Evolutionary conservation across 257 asterid species (phyloP).

Genomic region (Anisodus acutangulus): DNA sequence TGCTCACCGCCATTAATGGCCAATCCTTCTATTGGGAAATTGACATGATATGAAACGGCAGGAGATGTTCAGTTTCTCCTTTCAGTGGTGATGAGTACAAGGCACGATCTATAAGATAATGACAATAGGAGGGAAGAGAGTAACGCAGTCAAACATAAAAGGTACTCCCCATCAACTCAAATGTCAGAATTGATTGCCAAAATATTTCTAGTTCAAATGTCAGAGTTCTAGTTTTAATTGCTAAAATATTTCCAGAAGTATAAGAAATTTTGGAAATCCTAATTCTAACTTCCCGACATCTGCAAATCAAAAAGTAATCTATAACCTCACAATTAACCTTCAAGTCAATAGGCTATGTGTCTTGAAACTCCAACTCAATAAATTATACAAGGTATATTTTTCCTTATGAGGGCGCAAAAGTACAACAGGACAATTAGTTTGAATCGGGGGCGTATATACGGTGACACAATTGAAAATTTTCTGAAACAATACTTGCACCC

Average conservation of each 20-base stretch:
- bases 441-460: neutral
- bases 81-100: neutral
- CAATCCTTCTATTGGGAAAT: neutral
- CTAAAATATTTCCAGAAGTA: constrained; percentile 14
- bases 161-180: neutral
- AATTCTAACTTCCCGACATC: neutral
- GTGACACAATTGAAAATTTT: neutral
- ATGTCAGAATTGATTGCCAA: no score
- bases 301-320: neutral
- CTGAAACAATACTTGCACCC: neutral
- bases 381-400: neutral
- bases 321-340: constrained; percentile 2
- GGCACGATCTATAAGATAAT: neutral
- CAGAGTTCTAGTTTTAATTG: neutral
- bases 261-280: neutral
- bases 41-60: neutral
- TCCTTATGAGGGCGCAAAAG: constrained; percentile 11
- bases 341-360: neutral
- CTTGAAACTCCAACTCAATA: constrained; percentile 16
- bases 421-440: neutral
- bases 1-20: neutral
- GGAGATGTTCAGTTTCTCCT: neutral
- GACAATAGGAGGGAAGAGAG: neutral
- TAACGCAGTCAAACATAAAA: neutral
- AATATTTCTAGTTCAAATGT: no score